Evolutionary conservation across 2,329 filamentous ascomycete genomes (phyloP).

Genomic region (Sporothrix variecibatus): DNA sequence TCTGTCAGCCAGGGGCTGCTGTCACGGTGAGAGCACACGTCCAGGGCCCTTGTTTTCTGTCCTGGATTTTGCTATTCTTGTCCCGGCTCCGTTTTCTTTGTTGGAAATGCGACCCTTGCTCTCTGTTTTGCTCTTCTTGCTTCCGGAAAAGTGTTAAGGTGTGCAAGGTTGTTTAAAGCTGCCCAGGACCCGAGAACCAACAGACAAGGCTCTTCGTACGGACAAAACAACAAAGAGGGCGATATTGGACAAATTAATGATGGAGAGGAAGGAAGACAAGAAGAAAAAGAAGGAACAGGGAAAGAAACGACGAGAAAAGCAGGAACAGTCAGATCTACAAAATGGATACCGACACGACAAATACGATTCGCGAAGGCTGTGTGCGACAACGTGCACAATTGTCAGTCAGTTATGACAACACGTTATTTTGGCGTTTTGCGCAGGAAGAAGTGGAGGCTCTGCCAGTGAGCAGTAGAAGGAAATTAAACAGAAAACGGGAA

Average conservation of each 20-base stretch:
- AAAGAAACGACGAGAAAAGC: not conserved
- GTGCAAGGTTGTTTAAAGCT: not conserved
- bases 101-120: not conserved
- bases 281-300: not conserved
- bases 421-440: not conserved
- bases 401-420: not conserved
- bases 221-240: conserved; percentile 11
- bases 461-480: not conserved
- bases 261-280: not conserved
- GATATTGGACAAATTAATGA: not conserved
- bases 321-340: not conserved
- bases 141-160: conserved; percentile 19
- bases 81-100: conserved; percentile 13
- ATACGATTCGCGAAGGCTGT: conserved; percentile 8
- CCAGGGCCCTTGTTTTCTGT: not conserved
- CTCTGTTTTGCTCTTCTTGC: conserved; percentile 1
- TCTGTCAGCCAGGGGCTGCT: not conserved
- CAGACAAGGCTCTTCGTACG: conserved; percentile 10
- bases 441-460: conserved; percentile 1
- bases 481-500: not conserved
- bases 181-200: not conserved
- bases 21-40: not conserved
- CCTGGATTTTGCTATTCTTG: not conserved
- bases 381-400: not conserved
- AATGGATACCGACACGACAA: conserved; percentile 9